Conservation (phyloP, 2,329 filamentous ascomycete genomes). For the Clarireedia paspali region DNA sequence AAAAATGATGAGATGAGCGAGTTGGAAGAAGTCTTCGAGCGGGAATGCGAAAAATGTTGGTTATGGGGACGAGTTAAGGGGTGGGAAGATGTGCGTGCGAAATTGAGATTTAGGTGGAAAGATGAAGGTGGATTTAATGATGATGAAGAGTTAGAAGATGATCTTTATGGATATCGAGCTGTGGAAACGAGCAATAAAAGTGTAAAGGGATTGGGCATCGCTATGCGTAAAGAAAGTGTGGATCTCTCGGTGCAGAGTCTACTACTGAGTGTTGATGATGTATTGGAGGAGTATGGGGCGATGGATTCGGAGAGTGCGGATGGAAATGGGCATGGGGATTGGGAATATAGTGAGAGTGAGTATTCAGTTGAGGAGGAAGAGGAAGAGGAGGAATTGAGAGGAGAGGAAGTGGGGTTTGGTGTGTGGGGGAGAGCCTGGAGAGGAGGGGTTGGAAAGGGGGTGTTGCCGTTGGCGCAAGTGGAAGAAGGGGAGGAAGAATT, state of each 20-base stretch:
- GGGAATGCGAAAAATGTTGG: slow-evolving; percentile 1
- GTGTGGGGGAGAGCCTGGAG: neutral
- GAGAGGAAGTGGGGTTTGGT: neutral
- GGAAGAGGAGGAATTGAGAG: neutral
- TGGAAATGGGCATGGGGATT: neutral
- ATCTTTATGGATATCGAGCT: too few species aligned
- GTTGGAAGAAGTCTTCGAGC: neutral
- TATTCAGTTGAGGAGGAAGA: neutral
- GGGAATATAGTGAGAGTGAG: slow-evolving; percentile 1
- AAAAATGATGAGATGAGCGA: neutral
- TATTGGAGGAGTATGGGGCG: neutral
- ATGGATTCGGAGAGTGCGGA: neutral
- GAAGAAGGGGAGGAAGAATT: too few species aligned
- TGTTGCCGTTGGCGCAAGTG: too few species aligned
- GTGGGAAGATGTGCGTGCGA: neutral
- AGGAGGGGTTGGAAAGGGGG: too few species aligned
- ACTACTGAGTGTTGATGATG: neutral
- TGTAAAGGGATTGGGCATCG: too few species aligned
- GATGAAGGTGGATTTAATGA: neutral
- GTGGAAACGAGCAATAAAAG: too few species aligned
- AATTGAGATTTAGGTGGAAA: neutral
- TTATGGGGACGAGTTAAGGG: neutral
- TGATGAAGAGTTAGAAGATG: neutral
- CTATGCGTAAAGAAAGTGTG: too few species aligned
- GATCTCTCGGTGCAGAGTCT: neutral